phyloP scores from a whole-genome alignment of 2,329 filamentous ascomycete genomes.

The Epichloe gansuensis region DNA sequence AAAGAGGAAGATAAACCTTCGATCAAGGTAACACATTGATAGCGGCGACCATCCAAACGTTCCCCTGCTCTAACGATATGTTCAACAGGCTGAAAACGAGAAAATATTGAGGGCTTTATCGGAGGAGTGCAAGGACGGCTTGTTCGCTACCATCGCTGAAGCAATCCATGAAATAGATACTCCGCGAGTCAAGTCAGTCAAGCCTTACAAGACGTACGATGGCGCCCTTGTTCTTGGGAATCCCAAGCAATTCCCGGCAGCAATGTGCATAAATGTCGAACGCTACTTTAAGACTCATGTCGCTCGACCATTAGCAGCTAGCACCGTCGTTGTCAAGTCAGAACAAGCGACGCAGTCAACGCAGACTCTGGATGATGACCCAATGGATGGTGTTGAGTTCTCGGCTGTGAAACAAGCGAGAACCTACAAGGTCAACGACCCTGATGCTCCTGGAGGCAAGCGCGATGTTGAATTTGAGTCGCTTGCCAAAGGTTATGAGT shows the following conservation, averaged over 20 bases:
- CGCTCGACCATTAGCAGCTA: constrained; percentile 63
- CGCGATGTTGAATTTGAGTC: constrained; percentile 70
- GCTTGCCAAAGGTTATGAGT: constrained; percentile 86
- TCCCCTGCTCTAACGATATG: neutral
- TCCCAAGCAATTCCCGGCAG: constrained; percentile 56
- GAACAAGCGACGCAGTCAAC: constrained; percentile 41
- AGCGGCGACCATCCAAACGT: neutral
- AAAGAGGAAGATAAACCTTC: constrained; percentile 79
- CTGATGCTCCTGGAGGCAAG: constrained; percentile 63
- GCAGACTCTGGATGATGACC: constrained; percentile 33
- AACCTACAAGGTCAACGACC: constrained; percentile 70
- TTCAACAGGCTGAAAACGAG: constrained; percentile 50
- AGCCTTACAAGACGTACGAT: constrained; percentile 67
- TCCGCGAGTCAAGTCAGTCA: constrained; percentile 64
- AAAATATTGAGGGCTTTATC: constrained; percentile 49
- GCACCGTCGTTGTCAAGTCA: constrained; percentile 53
- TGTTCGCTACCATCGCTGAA: constrained; percentile 75
- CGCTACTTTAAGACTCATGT: constrained; percentile 79
- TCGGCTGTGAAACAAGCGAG: constrained; percentile 64
- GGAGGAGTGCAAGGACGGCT: constrained; percentile 53
- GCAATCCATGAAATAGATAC: constrained; percentile 69
- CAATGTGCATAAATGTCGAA: constrained; percentile 75
- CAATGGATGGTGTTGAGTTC: constrained; percentile 43
- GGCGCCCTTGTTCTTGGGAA: constrained; percentile 73
- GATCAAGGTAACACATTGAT: constrained; percentile 44